Evolutionary conservation across 2,329 filamentous ascomycete genomes (phyloP).

Genomic region (Pleurostoma richardsiae): DNA sequence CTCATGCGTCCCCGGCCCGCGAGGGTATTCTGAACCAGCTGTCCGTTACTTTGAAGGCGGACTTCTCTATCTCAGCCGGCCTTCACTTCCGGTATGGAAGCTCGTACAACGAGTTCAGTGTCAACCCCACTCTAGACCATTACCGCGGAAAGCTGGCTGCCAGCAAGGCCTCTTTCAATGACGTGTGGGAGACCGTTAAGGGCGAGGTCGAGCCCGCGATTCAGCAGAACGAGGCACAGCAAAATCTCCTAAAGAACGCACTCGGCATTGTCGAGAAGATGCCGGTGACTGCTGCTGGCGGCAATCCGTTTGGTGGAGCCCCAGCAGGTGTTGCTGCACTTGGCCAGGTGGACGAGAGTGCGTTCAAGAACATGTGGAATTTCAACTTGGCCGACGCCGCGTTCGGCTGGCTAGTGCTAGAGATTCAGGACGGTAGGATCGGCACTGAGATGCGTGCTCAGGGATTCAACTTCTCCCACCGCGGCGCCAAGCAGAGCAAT

Average conservation of each 20-base stretch:
- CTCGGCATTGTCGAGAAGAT: conserved; percentile 96
- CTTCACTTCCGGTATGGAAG: conserved; percentile 98
- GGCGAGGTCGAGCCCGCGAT: conserved; percentile 93
- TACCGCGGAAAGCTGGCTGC: conserved; percentile 97
- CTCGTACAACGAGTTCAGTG: conserved; percentile 99
- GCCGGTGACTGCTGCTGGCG: conserved; percentile 89
- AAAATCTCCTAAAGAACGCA: conserved; percentile 85
- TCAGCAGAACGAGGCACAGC: conserved; percentile 86
- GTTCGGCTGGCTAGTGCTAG: conserved; percentile 91
- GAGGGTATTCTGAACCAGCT: conserved; percentile 97
- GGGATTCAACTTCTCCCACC: conserved; percentile 98
- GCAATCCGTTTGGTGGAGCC: conserved; percentile 92
- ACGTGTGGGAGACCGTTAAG: conserved; percentile 99
- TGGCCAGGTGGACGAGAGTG: conserved; percentile 94
- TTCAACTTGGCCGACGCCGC: conserved; percentile 97
- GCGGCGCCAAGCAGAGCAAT: conserved; percentile 69
- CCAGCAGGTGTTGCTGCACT: conserved; percentile 65
- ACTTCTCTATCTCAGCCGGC: conserved; percentile 96
- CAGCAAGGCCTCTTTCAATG: conserved; percentile 97
- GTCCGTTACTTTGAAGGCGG: conserved; percentile 93
- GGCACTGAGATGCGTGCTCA: conserved; percentile 98
- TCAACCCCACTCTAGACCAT: conserved; percentile 96
- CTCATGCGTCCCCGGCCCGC: conserved; percentile 91
- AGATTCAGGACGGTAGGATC: conserved; percentile 92
- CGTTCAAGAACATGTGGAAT: conserved; percentile 99